Evolutionary conservation across 305 asterid genomes (phyloP).

Genomic region (Fraxinus dipetala): DNA sequence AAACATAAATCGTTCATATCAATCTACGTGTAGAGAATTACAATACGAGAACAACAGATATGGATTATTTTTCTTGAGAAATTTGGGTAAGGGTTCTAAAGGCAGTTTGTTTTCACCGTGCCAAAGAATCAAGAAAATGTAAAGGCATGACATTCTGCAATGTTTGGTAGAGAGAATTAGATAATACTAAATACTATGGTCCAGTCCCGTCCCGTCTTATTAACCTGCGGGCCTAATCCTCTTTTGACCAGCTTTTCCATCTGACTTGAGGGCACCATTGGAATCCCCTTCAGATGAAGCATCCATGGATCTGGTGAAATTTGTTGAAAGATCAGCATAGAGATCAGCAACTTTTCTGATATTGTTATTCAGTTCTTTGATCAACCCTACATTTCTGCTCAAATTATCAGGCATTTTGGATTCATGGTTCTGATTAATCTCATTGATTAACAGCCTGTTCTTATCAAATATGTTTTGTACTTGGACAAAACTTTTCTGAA

Average conservation of each 20-base stretch:
- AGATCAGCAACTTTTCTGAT: conserved; percentile 79
- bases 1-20: conserved; percentile 37
- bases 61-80: conserved; percentile 23
- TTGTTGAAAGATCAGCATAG: conserved; percentile 68
- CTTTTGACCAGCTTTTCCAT: conserved; percentile 52
- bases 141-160: not conserved
- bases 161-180: not conserved
- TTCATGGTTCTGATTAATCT: conserved; percentile 89
- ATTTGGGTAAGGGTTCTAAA: conserved; percentile 12
- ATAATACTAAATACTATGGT: not conserved
- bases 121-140: conserved; percentile 23
- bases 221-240: conserved; percentile 50
- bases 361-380: conserved; percentile 77
- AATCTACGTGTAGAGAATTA: conserved; percentile 44
- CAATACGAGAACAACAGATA: conserved; percentile 24
- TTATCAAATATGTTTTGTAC: conserved; percentile 79
- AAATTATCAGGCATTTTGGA: conserved; percentile 77
- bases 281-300: conserved; percentile 81
- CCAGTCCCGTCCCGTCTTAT: not conserved
- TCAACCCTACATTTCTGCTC: conserved; percentile 73
- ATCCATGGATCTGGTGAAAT: conserved; percentile 58
- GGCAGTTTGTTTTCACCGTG: conserved; percentile 18
- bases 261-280: conserved; percentile 49
- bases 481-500: conserved; percentile 80
- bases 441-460: conserved; percentile 66